phyloP scores from a whole-genome alignment of 1,284 basidiomycete genomes.

The Ganoderma meredithae region DNA sequence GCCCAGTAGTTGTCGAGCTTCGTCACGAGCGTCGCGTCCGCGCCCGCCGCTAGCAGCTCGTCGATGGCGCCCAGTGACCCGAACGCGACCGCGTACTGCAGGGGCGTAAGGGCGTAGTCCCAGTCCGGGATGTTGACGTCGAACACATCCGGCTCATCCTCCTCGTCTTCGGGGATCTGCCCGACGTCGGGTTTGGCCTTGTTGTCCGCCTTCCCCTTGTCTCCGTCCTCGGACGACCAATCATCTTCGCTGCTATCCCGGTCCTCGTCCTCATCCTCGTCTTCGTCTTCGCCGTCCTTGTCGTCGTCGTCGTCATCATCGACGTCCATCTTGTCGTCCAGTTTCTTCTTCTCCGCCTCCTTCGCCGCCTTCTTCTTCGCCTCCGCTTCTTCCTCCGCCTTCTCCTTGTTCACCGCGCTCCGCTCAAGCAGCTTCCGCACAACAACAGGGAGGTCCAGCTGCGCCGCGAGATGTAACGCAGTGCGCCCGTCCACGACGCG shows the following conservation, averaged over 20 bases:
- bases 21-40: slow-evolving; percentile 43
- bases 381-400: slow-evolving; percentile 42
- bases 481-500: slow-evolving; percentile 62
- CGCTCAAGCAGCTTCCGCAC: slow-evolving; percentile 58
- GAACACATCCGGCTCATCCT: slow-evolving; percentile 58
- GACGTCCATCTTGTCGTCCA: slow-evolving; percentile 39
- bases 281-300: slow-evolving; percentile 34
- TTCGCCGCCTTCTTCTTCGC: slow-evolving; percentile 38
- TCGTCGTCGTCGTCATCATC: slow-evolving; percentile 44
- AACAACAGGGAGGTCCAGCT: slow-evolving; percentile 50
- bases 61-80: slow-evolving; percentile 54
- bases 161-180: slow-evolving; percentile 55
- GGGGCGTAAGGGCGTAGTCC: slow-evolving; percentile 61
- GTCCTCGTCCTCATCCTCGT: slow-evolving; percentile 37
- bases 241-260: slow-evolving; percentile 42
- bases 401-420: slow-evolving; percentile 48
- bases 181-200: slow-evolving; percentile 35
- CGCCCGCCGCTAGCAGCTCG: slow-evolving; percentile 54
- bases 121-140: slow-evolving; percentile 61
- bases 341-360: slow-evolving; percentile 37
- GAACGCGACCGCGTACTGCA: slow-evolving; percentile 59
- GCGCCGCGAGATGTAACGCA: slow-evolving; percentile 62
- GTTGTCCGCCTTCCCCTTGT: slow-evolving; percentile 30
- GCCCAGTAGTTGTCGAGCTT: slow-evolving; percentile 33
- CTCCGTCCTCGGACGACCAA: slow-evolving; percentile 42